A percentile compares a stretch with the other conserved stretches of the same genome.
Evolutionary conservation across 2,329 filamentous ascomycete species (phyloP).

Genomic region (Diplodia mutila): DNA sequence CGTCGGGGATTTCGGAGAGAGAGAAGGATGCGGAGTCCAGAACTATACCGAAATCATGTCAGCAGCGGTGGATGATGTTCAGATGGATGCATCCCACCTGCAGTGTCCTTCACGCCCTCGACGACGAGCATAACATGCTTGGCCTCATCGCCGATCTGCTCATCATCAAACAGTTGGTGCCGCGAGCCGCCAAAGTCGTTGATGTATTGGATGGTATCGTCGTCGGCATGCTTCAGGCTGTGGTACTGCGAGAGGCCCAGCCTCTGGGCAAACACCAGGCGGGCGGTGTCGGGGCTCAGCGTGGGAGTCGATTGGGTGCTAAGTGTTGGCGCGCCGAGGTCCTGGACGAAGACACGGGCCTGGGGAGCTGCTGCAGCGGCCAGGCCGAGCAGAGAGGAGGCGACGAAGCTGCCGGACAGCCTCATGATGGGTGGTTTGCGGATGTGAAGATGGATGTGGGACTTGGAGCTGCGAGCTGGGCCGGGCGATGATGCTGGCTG

Average conservation of each 20-base stretch:
- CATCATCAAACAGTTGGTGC: slow-evolving; percentile 46
- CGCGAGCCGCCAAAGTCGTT: slow-evolving; percentile 50
- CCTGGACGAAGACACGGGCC: slow-evolving; percentile 19
- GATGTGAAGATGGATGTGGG: slow-evolving; percentile 14
- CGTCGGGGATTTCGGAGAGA: slow-evolving; percentile 39
- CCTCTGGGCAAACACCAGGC: slow-evolving; percentile 56
- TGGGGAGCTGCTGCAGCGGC: slow-evolving; percentile 27
- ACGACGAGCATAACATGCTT: slow-evolving; percentile 44
- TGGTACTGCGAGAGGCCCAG: slow-evolving; percentile 56
- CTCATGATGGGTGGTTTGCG: slow-evolving; percentile 47
- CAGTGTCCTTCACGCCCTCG: slow-evolving; percentile 43
- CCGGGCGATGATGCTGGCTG: slow-evolving; percentile 14
- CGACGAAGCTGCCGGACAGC: slow-evolving; percentile 44
- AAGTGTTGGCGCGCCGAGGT: slow-evolving; percentile 28
- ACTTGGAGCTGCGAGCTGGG: slow-evolving; percentile 5
- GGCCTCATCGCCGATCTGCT: slow-evolving; percentile 33
- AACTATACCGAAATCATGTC: background rate
- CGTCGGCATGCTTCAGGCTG: slow-evolving; percentile 44
- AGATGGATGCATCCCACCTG: slow-evolving; percentile 35
- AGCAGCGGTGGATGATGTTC: background rate
- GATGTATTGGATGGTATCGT: slow-evolving; percentile 50
- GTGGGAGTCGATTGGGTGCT: slow-evolving; percentile 36
- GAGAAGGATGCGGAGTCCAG: slow-evolving; percentile 32
- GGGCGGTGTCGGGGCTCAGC: slow-evolving; percentile 49
- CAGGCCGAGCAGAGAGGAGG: slow-evolving; percentile 47